Evolutionary conservation across 495 filamentous ascomycete genomes (phyloP).

Genomic region (Lasiosphaeria ovina): DNA sequence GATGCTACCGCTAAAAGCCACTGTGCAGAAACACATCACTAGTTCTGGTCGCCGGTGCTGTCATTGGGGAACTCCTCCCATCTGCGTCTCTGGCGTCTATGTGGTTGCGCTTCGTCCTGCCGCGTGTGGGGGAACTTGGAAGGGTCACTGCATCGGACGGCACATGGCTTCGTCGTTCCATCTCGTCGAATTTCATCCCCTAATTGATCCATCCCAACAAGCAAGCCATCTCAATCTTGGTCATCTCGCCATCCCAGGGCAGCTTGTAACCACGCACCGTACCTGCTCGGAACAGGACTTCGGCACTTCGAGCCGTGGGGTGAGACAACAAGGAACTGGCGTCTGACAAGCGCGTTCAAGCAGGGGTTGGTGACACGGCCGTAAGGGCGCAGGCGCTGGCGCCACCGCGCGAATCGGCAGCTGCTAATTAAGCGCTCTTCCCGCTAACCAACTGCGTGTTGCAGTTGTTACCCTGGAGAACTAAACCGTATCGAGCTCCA

Average conservation of each 20-base stretch:
- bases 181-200: constrained; percentile 1
- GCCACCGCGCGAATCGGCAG: constrained; percentile 23
- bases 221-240: background rate
- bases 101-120: background rate
- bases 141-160: background rate
- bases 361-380: background rate
- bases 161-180: background rate
- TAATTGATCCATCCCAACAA: background rate
- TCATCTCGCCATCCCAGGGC: background rate
- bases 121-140: background rate
- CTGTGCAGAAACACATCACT: too few species aligned
- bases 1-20: too few species aligned
- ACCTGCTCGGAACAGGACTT: background rate
- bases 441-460: background rate
- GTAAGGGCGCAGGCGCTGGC: background rate
- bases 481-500: background rate
- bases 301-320: background rate
- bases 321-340: background rate
- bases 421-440: constrained; percentile 18
- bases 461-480: background rate
- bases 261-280: background rate
- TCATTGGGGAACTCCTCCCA: too few species aligned
- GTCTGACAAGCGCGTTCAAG: background rate
- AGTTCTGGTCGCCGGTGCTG: too few species aligned
- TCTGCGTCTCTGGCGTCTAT: too few species aligned